Conservation (phyloP, 495 filamentous ascomycete species). For the Aspergillus carlsbadensis region DNA sequence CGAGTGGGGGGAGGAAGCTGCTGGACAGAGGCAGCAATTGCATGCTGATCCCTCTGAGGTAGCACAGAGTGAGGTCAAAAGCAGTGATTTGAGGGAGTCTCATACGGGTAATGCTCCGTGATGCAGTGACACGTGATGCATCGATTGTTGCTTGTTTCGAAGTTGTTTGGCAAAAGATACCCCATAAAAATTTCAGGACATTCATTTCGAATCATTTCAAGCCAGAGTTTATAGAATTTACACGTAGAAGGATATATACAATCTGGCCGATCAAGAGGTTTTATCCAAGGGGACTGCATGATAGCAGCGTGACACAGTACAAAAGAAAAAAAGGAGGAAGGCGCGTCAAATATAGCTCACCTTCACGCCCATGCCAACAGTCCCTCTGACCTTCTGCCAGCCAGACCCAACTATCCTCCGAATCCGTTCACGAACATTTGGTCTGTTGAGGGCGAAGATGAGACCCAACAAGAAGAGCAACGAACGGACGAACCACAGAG, state of each 20-base stretch:
- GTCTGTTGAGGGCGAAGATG: conserved; percentile 70
- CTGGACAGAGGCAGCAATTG: not conserved
- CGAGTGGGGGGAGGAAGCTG: conserved; percentile 23
- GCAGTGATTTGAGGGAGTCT: not conserved
- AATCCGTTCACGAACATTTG: conserved; percentile 72
- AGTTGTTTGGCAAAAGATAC: not conserved
- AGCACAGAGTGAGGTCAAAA: not conserved
- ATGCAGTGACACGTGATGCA: conserved; percentile 1
- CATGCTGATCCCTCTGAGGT: not conserved
- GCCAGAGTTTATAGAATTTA: conserved; percentile 13
- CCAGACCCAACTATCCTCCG: conserved; percentile 61
- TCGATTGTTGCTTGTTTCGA: not conserved
- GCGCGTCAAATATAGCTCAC: conserved; percentile 81
- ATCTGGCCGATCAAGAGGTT: conserved; percentile 1
- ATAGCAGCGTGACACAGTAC: not conserved
- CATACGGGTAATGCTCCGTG: conserved; percentile 1
- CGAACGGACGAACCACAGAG: conserved; percentile 69
- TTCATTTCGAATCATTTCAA: not conserved
- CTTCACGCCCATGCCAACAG: conserved; percentile 95
- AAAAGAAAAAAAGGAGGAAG: conserved; percentile 20
- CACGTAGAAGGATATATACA: conserved; percentile 17
- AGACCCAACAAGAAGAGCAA: conserved; percentile 82
- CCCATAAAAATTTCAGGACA: conserved; percentile 1
- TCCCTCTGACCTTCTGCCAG: conserved; percentile 82
- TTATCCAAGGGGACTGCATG: not conserved